Percentiles rank a stretch among this genome's conserved stretches.
Evolutionary conservation across 305 asterid genomes (phyloP).

Genomic region (Plantago rigida): DNA sequence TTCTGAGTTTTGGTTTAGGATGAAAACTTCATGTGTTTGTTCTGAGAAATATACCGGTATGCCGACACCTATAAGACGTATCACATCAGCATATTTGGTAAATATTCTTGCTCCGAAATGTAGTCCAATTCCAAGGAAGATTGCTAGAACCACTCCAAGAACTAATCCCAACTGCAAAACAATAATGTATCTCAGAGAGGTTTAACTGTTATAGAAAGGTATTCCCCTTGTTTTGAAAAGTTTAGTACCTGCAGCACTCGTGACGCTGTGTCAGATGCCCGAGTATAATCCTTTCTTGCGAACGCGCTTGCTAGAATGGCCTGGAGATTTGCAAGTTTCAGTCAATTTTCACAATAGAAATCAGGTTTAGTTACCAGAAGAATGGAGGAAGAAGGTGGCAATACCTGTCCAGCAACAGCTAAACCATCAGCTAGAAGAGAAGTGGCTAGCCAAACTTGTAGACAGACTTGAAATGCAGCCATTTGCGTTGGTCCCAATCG

Average conservation of each 20-base stretch:
- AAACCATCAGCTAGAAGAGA: constrained; percentile 80
- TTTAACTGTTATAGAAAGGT: background rate
- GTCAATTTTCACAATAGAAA: background rate
- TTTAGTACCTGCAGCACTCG: constrained; percentile 56
- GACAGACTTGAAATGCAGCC: constrained; percentile 90
- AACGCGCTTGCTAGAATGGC: constrained; percentile 77
- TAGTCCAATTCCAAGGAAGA: constrained; percentile 51
- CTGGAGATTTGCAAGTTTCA: constrained; percentile 24
- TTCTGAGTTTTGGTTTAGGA: background rate
- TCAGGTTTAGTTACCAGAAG: background rate
- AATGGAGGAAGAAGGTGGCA: constrained; percentile 1
- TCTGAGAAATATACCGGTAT: constrained; percentile 45
- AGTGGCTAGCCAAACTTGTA: constrained; percentile 74
- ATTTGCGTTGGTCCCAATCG: constrained; percentile 59
- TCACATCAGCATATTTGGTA: constrained; percentile 46
- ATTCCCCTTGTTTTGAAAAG: too few species aligned
- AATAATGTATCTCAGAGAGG: constrained; percentile 1
- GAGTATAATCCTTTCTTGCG: constrained; percentile 46
- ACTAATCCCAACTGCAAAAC: constrained; percentile 54
- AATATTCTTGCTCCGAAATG: constrained; percentile 59
- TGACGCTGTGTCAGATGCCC: constrained; percentile 46
- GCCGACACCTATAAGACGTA: constrained; percentile 50
- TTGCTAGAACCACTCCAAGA: constrained; percentile 49
- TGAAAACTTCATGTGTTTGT: background rate
- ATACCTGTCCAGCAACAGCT: constrained; percentile 82